Conservation (phyloP, 805 yeast genomes). For the Metschnikowia noctiluminum region DNA sequence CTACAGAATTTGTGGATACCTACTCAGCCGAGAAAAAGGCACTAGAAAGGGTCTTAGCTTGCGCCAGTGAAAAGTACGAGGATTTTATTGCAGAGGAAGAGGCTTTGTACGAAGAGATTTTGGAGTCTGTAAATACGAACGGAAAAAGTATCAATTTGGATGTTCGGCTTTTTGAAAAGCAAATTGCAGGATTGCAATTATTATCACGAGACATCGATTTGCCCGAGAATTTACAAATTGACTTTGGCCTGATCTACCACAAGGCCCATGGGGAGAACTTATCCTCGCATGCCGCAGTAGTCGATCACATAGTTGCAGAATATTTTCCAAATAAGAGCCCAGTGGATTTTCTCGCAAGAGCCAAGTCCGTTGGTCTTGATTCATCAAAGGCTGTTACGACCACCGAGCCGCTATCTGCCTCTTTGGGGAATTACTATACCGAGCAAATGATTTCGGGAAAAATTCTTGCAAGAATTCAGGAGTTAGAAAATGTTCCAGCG, state of each 20-base stretch:
- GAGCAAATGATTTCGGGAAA: conserved; percentile 55
- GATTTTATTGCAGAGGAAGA: conserved; percentile 22
- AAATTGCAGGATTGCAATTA: conserved; percentile 60
- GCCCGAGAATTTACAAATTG: conserved; percentile 49
- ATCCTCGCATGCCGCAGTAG: conserved; percentile 19
- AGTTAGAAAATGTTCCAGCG: conserved; percentile 65
- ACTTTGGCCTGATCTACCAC: conserved; percentile 22
- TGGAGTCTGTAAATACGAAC: conserved; percentile 17
- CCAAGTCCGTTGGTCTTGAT: conserved; percentile 38
- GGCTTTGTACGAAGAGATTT: conserved; percentile 20
- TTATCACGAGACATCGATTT: conserved; percentile 64
- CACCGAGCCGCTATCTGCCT: conserved; percentile 33
- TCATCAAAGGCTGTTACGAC: conserved; percentile 20
- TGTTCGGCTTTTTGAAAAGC: conserved; percentile 45
- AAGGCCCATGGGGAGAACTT: conserved; percentile 9
- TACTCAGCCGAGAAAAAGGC: conserved; percentile 21
- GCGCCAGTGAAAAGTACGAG: conserved; percentile 27
- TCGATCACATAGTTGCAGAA: conserved; percentile 10
- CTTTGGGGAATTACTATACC: conserved; percentile 47
- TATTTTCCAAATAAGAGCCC: conserved; percentile 7
- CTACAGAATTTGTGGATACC: conserved; percentile 21
- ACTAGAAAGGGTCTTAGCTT: conserved; percentile 30
- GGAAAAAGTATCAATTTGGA: conserved; percentile 9
- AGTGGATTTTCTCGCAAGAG: conserved; percentile 26
- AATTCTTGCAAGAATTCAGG: conserved; percentile 54